Conservation (phyloP, 208 protist species). For the Leishmania turanica region DNA sequence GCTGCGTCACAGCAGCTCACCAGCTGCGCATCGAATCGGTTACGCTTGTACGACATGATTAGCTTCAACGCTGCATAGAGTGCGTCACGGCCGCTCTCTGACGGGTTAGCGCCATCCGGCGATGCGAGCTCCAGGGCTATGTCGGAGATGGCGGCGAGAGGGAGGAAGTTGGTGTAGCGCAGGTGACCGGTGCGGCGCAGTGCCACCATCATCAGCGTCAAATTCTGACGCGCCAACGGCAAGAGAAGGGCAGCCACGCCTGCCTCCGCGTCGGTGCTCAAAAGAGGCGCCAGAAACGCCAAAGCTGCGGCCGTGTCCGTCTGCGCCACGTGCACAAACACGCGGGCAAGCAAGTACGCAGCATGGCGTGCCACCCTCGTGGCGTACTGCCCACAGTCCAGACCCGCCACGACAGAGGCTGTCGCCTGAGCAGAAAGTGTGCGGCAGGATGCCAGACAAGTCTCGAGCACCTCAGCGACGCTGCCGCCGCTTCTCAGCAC, state of each 20-base stretch:
- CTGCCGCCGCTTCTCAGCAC: conserved; percentile 22
- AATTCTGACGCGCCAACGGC: conserved; percentile 67
- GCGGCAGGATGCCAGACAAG: conserved; percentile 42
- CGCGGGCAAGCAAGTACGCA: conserved; percentile 59
- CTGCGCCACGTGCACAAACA: conserved; percentile 38
- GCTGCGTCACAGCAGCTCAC: conserved; percentile 41
- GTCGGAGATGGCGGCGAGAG: conserved; percentile 73
- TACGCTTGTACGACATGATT: conserved; percentile 29
- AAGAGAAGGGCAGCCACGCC: conserved; percentile 46
- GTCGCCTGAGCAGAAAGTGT: conserved; percentile 55
- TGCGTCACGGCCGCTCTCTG: conserved; percentile 32
- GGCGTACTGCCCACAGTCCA: conserved; percentile 38
- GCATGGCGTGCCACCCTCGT: conserved; percentile 54
- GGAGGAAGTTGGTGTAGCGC: conserved; percentile 37
- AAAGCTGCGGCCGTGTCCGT: conserved; percentile 26
- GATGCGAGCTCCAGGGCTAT: conserved; percentile 42
- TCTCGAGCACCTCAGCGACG: conserved; percentile 28
- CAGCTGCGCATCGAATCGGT: conserved; percentile 34
- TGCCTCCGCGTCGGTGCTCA: conserved; percentile 19
- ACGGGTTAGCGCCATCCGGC: conserved; percentile 24
- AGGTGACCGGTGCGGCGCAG: conserved; percentile 41
- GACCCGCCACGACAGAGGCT: conserved; percentile 32
- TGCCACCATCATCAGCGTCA: conserved; percentile 58
- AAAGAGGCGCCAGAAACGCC: conserved; percentile 27
- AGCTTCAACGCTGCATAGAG: conserved; percentile 50